Conservation (phyloP, 129 eudicot species). For the Arctium lappa region DNA sequence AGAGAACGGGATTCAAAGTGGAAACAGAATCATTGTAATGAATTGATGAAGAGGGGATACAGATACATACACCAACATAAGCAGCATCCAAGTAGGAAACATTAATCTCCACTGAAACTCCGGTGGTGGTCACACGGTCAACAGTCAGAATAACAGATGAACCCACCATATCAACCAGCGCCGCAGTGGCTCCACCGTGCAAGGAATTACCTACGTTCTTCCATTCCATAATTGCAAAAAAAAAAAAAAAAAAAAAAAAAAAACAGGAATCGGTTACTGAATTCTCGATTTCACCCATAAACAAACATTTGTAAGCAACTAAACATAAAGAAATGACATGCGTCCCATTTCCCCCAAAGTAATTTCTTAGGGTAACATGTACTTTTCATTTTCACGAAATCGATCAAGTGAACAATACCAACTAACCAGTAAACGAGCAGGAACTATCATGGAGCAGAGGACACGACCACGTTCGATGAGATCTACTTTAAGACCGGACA, state of each 20-base stretch:
- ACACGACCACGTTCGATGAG: constrained; percentile 72
- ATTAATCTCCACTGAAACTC: constrained; percentile 86
- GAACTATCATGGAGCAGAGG: constrained; percentile 82
- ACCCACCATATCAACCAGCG: constrained; percentile 76
- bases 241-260: not conserved
- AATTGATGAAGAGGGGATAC: not conserved
- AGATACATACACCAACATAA: constrained; percentile 54
- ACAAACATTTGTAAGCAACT: not conserved
- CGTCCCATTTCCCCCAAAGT: not conserved
- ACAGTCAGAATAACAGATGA: constrained; percentile 58
- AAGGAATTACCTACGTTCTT: constrained; percentile 65
- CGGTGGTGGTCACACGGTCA: constrained; percentile 32
- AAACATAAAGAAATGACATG: not conserved
- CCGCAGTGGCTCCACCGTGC: constrained; percentile 94
- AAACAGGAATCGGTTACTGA: constrained; percentile 6
- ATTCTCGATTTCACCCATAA: not conserved
- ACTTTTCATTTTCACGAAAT: too few species aligned
- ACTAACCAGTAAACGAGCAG: constrained; percentile 72
- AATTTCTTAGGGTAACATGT: not conserved
- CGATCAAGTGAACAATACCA: not conserved
- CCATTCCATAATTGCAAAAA: not conserved
- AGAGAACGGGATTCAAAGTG: not conserved
- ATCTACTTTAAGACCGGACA: constrained; percentile 59
- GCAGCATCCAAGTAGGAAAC: constrained; percentile 90
- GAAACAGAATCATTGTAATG: not conserved